These are phyloP conservation scores for Jaminaea rosea DNA, from an alignment of 1,284 basidiomycete species.

Conservation along the genomic window DNA sequence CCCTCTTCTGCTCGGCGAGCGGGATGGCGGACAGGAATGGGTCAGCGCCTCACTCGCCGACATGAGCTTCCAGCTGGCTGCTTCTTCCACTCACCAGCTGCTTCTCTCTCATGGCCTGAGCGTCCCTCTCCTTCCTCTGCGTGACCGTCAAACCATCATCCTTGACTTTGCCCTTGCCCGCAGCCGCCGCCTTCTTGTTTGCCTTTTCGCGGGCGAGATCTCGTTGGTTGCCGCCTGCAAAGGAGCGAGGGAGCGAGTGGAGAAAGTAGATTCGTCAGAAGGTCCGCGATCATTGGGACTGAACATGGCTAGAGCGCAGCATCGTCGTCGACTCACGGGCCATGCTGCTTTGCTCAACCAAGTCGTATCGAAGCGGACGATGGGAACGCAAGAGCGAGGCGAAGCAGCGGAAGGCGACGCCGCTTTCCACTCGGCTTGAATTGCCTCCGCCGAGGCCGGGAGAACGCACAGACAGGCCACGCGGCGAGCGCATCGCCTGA, in stretches of 20 bases:
- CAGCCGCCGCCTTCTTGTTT: slow-evolving; percentile 40
- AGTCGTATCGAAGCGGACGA: too few relatives aligned
- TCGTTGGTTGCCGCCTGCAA: slow-evolving; percentile 40
- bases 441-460: too few relatives aligned
- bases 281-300: too few relatives aligned
- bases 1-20: not conserved
- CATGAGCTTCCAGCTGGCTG: not conserved
- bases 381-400: too few relatives aligned
- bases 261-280: not conserved
- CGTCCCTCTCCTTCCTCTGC: slow-evolving; percentile 36
- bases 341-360: not conserved
- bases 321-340: not conserved
- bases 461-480: too few relatives aligned
- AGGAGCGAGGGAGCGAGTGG: not conserved
- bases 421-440: too few relatives aligned
- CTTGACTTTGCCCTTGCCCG: slow-evolving; percentile 32
- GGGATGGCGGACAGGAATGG: not conserved
- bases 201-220: slow-evolving; percentile 44
- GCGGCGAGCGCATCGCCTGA: too few relatives aligned
- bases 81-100: slow-evolving; percentile 31
- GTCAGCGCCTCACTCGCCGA: not conserved
- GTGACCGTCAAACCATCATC: slow-evolving; percentile 30
- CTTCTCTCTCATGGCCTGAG: slow-evolving; percentile 34
- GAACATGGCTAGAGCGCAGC: too few relatives aligned
- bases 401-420: too few relatives aligned